These are phyloP conservation scores for Breynia disticha DNA, from an alignment of 441 rosid species.

Conservation along the genomic window DNA sequence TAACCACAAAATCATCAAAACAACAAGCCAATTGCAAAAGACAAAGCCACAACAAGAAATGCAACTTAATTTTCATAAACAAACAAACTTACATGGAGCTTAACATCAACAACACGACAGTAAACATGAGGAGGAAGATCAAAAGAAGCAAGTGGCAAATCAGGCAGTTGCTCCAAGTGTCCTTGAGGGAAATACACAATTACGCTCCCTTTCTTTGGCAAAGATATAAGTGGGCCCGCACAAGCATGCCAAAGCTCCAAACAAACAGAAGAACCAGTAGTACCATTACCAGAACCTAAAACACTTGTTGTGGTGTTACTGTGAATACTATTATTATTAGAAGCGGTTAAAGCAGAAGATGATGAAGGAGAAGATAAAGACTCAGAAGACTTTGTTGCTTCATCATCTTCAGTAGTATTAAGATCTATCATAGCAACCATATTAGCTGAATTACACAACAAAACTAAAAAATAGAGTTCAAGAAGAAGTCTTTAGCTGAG, in stretches of 20 bases:
- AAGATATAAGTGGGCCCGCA: conserved; percentile 85
- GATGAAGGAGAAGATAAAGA: conserved; percentile 47
- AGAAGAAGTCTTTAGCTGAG: background rate
- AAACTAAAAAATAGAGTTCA: background rate
- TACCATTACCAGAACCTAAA: conserved; percentile 14
- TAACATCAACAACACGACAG: conserved; percentile 90
- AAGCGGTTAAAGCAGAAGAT: conserved; percentile 34
- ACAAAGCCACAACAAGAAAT: background rate
- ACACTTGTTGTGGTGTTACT: conserved; percentile 13
- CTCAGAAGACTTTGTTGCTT: conserved; percentile 49
- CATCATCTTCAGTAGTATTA: conserved; percentile 81
- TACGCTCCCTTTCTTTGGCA: conserved; percentile 70
- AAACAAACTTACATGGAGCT: conserved; percentile 65
- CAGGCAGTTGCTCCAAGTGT: conserved; percentile 74
- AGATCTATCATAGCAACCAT: conserved; percentile 90
- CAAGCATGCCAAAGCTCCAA: conserved; percentile 98
- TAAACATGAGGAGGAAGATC: conserved; percentile 68
- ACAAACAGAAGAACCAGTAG: conserved; percentile 52
- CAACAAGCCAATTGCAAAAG: conserved; percentile 11
- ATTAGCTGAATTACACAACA: conserved; percentile 2
- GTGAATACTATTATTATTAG: conserved; percentile 16
- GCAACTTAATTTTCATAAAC: background rate
- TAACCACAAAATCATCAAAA: conserved; percentile 9
- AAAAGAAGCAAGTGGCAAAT: conserved; percentile 40
- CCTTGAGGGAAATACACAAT: conserved; percentile 96